Conservation (phyloP, 495 filamentous ascomycete genomes). For the Penicillium ochrochloron region DNA sequence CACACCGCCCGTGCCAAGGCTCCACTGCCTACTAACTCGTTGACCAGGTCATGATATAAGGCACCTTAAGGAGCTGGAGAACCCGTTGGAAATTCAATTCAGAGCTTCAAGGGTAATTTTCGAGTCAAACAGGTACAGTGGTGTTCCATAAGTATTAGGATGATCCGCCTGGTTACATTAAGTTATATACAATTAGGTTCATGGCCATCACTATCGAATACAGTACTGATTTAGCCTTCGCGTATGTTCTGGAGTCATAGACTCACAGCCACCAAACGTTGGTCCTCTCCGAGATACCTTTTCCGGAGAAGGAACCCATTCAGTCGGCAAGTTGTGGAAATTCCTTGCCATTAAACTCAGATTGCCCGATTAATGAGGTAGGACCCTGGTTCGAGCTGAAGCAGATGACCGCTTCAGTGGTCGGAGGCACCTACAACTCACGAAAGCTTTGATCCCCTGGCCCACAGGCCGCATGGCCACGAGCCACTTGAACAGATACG, state of each 20-base stretch:
- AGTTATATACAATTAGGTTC: constrained; percentile 1
- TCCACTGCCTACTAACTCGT: neutral
- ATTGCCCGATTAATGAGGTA: neutral
- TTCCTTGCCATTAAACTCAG: neutral
- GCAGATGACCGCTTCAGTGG: neutral
- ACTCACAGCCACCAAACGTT: neutral
- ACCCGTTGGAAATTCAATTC: neutral
- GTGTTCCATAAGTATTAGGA: neutral
- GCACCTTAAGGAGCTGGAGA: neutral
- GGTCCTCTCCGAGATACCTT: neutral
- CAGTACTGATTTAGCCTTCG: neutral
- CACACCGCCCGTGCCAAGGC: neutral
- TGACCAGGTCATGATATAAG: neutral
- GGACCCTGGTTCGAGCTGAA: neutral
- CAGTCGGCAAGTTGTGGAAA: neutral
- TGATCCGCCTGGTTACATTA: neutral
- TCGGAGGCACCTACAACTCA: neutral
- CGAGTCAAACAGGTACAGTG: neutral
- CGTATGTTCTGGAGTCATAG: neutral
- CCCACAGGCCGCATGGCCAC: neutral
- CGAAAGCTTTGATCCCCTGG: neutral
- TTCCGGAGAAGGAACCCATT: neutral
- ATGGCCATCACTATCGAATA: constrained; percentile 1
- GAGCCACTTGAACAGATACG: neutral
- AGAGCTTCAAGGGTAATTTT: too few relatives aligned